These are phyloP conservation scores for Amanita rubescens DNA, from an alignment of 768 basidiomycete species.

Conservation along the genomic window DNA sequence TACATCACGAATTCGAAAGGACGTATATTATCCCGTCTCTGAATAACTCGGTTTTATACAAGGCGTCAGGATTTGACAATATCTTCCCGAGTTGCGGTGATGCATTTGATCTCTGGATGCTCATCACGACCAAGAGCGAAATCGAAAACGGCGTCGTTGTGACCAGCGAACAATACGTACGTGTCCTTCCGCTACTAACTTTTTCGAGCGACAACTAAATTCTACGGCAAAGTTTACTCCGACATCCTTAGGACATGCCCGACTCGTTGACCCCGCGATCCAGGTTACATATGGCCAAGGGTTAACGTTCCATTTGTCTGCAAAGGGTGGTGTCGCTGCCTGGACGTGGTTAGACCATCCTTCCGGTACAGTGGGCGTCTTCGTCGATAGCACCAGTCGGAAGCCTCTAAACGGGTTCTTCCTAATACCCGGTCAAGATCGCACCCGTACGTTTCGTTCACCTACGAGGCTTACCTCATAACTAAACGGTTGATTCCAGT, in stretches of 20 bases:
- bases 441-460: conserved; percentile 32
- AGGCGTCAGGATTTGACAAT: conserved; percentile 30
- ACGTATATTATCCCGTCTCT: conserved; percentile 38
- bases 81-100: conserved; percentile 38
- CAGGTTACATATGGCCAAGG: conserved; percentile 22
- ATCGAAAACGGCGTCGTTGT: conserved; percentile 32
- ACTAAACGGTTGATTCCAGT: conserved; percentile 22
- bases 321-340: conserved; percentile 43
- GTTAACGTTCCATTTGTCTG: conserved; percentile 44
- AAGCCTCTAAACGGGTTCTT: conserved; percentile 45
- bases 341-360: conserved; percentile 61
- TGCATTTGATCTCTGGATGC: conserved; percentile 41
- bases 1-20: conserved; percentile 28
- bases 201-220: neutral
- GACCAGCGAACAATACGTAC: conserved; percentile 46
- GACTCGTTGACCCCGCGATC: conserved; percentile 46
- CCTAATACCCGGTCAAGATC: conserved; percentile 45
- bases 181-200: conserved; percentile 14
- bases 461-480: neutral
- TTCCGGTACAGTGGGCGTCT: conserved; percentile 43
- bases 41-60: conserved; percentile 41
- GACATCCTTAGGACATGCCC: conserved; percentile 34
- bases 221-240: conserved; percentile 39
- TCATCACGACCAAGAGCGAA: conserved; percentile 41
- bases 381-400: conserved; percentile 35